Conservation (phyloP, 768 basidiomycete genomes). For the Sporobolomyces roseus region DNA sequence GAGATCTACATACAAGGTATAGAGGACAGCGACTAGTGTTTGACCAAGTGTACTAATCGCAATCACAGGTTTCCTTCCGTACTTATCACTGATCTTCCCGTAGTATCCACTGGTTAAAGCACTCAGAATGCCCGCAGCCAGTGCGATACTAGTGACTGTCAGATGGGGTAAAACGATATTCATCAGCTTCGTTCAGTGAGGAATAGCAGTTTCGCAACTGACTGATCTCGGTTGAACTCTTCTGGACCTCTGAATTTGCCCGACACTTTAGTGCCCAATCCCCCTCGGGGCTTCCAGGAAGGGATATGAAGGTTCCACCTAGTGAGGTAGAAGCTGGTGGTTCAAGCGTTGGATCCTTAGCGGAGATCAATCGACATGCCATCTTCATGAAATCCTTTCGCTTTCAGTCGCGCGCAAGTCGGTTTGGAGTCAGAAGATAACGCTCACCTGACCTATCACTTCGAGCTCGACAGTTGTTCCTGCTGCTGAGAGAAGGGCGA, state of each 20-base stretch:
- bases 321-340: not conserved
- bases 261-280: constrained; percentile 26
- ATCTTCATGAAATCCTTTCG: too few relatives aligned
- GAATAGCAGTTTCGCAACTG: not conserved
- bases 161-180: not conserved
- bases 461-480: constrained; percentile 17
- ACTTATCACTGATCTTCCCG: constrained; percentile 16
- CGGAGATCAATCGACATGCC: constrained; percentile 8
- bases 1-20: constrained; percentile 2
- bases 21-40: not conserved
- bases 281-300: not conserved
- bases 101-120: constrained; percentile 24
- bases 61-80: constrained; percentile 15
- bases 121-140: constrained; percentile 16
- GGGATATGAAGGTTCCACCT: not conserved
- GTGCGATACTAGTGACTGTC: constrained; percentile 14
- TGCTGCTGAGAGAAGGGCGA: constrained; percentile 1
- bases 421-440: too few relatives aligned
- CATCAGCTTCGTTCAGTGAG: too few relatives aligned
- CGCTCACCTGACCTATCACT: not conserved
- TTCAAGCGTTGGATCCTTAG: not conserved
- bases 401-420: too few relatives aligned
- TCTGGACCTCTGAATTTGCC: not conserved
- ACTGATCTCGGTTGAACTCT: constrained; percentile 5
- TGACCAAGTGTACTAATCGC: not conserved